These are phyloP conservation scores for Thermothielavioides terrestris DNA, from an alignment of 495 filamentous ascomycete species.

Conservation along the genomic window DNA sequence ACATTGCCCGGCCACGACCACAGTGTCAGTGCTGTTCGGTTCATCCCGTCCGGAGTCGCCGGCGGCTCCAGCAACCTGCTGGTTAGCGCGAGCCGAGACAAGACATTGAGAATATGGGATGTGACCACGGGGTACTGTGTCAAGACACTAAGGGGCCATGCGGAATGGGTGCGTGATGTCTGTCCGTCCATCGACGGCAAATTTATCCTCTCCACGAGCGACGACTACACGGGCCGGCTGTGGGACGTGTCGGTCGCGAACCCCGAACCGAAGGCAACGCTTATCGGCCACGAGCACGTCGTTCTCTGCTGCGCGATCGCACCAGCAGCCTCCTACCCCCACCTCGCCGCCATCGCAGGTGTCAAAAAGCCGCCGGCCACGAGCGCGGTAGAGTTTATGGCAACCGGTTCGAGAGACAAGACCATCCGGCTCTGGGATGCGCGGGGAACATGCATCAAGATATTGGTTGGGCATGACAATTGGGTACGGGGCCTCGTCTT, in stretches of 20 bases:
- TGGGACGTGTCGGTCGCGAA: constrained; percentile 73
- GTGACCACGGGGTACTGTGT: constrained; percentile 88
- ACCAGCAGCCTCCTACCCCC: constrained; percentile 64
- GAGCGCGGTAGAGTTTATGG: constrained; percentile 79
- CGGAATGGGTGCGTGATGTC: constrained; percentile 87
- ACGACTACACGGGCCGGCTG: constrained; percentile 69
- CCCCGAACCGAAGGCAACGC: constrained; percentile 66
- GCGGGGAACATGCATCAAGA: constrained; percentile 79
- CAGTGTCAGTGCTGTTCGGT: constrained; percentile 76
- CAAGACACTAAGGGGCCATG: constrained; percentile 71
- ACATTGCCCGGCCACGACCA: constrained; percentile 93
- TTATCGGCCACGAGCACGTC: constrained; percentile 84
- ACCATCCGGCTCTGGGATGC: constrained; percentile 86
- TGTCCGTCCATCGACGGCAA: constrained; percentile 73
- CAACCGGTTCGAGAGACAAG: constrained; percentile 86
- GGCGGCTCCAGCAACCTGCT: constrained; percentile 67
- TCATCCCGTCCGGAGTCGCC: constrained; percentile 71
- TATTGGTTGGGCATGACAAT: constrained; percentile 86
- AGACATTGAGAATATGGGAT: constrained; percentile 83
- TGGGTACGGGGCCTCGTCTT: constrained; percentile 87
- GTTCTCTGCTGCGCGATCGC: constrained; percentile 87
- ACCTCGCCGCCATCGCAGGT: constrained; percentile 73
- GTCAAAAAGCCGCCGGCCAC: constrained; percentile 67
- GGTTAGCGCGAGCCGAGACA: constrained; percentile 73
- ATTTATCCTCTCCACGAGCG: constrained; percentile 71